Evolutionary conservation across 2,329 filamentous ascomycete genomes (phyloP).

Genomic region (Orbilia javanica): DNA sequence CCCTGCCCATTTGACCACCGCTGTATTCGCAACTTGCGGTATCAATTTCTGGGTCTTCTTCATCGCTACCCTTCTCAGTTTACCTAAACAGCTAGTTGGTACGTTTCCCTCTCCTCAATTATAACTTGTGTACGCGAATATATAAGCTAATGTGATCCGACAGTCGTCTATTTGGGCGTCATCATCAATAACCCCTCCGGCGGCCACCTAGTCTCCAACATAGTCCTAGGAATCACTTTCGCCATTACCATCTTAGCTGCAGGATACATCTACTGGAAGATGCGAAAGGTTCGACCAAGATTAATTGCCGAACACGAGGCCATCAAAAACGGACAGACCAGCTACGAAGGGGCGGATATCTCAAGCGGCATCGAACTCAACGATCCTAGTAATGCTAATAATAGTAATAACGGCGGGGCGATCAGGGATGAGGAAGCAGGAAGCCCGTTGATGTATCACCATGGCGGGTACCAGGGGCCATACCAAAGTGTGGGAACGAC

Average conservation of each 20-base stretch:
- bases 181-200: conserved; percentile 60
- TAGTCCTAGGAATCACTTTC: conserved; percentile 64
- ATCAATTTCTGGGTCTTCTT: conserved; percentile 67
- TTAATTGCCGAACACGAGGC: conserved; percentile 51
- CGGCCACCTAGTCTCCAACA: conserved; percentile 63
- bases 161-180: conserved; percentile 66
- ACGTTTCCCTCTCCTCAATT: background rate
- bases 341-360: conserved; percentile 18
- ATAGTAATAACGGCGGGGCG: background rate
- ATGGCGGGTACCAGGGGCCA: background rate
- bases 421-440: conserved; percentile 30
- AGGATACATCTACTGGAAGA: conserved; percentile 65
- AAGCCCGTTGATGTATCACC: conserved; percentile 36
- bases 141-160: too few relatives aligned
- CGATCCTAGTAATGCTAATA: background rate
- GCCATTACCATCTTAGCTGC: conserved; percentile 65
- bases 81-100: conserved; percentile 66
- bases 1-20: conserved; percentile 67
- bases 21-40: conserved; percentile 67
- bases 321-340: conserved; percentile 22
- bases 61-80: conserved; percentile 66
- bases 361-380: conserved; percentile 20
- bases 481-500: background rate
- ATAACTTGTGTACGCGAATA: too few relatives aligned
- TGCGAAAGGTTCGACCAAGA: conserved; percentile 61